Percentiles rank a stretch among this genome's conserved stretches.
Evolutionary conservation across 148 eudicot species (phyloP).

Genomic region (Fagopyrum homotropicum): DNA sequence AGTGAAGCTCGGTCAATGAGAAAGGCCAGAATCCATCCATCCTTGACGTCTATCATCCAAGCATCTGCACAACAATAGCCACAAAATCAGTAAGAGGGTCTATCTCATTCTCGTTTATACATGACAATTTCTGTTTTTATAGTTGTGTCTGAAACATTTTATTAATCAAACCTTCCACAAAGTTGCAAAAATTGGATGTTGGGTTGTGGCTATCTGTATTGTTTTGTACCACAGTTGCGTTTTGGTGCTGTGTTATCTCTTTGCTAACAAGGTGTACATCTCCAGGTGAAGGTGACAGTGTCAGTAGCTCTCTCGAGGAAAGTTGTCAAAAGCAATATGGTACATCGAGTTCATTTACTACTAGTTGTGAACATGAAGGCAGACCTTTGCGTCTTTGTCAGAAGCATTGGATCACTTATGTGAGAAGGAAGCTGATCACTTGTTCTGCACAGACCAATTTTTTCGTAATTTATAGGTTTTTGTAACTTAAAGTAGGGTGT

Average conservation of each 20-base stretch:
- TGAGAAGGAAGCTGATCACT: not conserved
- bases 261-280: not conserved
- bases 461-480: not conserved
- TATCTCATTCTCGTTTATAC: not conserved
- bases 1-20: slow-evolving; percentile 87
- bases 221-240: not conserved
- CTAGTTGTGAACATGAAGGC: no score
- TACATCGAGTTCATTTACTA: not conserved
- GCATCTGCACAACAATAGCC: slow-evolving; percentile 36
- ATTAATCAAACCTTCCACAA: not conserved
- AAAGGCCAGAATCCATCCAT: slow-evolving; percentile 79
- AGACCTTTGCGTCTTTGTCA: not conserved
- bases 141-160: not conserved
- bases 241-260: not conserved
- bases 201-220: not conserved
- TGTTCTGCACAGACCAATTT: not conserved
- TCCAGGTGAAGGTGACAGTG: not conserved
- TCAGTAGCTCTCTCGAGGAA: not conserved
- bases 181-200: not conserved
- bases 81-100: not conserved
- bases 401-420: not conserved
- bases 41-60: slow-evolving; percentile 79
- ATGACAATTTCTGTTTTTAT: not conserved
- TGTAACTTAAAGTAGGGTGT: not conserved
- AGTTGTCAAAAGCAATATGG: not conserved